A percentile compares a stretch with the other conserved stretches of the same genome.
These are phyloP conservation scores for Thielaviopsis euricoi DNA, from an alignment of 2,329 filamentous ascomycete genomes.

Conservation along the genomic window DNA sequence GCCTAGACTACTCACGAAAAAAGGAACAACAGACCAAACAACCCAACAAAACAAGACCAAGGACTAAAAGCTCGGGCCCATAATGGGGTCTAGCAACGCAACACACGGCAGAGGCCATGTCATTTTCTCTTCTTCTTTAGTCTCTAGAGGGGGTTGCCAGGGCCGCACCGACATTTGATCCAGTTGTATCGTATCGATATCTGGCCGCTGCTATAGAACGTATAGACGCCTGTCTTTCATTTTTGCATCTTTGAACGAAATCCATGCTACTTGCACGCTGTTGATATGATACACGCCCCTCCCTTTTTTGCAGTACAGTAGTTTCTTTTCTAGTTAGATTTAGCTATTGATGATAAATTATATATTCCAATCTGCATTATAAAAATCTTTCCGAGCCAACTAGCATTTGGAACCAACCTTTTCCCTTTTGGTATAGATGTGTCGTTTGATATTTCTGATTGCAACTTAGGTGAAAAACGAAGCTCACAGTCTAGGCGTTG, in stretches of 20 bases:
- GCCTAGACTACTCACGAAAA: neutral
- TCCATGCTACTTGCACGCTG: too few relatives aligned
- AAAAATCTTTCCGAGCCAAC: too few relatives aligned
- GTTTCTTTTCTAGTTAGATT: too few relatives aligned
- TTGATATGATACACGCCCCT: too few relatives aligned
- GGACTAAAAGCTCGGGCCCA: neutral
- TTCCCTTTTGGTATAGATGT: too few relatives aligned
- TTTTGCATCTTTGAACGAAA: too few relatives aligned
- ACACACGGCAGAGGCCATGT: neutral
- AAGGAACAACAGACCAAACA: neutral
- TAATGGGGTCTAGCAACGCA: neutral
- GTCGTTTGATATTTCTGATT: too few relatives aligned
- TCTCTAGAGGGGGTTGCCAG: neutral
- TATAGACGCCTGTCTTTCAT: neutral
- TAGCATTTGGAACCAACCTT: too few relatives aligned
- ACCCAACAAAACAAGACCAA: neutral
- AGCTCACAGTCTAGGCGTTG: neutral
- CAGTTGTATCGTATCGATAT: neutral
- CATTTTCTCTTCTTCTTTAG: neutral
- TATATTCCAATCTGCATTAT: too few relatives aligned
- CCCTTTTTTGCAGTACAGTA: too few relatives aligned
- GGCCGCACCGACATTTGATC: neutral
- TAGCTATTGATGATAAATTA: too few relatives aligned
- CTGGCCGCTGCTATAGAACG: neutral
- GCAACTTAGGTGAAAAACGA: too few relatives aligned